These are phyloP conservation scores for Domatiomyces globalis DNA, from an alignment of 2,329 filamentous ascomycete species.

Conservation along the genomic window DNA sequence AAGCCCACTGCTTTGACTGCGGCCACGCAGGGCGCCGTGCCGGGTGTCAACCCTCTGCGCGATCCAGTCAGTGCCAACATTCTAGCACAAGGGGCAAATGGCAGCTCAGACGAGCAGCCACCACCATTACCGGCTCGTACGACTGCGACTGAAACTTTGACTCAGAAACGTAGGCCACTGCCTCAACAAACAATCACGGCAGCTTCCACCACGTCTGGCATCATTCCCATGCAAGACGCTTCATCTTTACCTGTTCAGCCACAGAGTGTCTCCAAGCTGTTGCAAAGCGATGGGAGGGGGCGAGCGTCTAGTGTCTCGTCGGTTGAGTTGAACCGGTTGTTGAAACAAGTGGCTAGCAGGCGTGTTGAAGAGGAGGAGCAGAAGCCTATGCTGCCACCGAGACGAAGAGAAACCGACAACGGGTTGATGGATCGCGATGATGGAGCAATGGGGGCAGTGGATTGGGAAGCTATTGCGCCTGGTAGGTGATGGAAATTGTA, in stretches of 20 bases:
- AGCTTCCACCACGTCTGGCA: not conserved
- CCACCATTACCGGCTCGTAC: not conserved
- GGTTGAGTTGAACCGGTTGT: not conserved
- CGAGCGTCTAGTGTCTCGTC: not conserved
- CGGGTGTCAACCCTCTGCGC: not conserved
- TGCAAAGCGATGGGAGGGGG: not conserved
- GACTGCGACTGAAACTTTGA: not conserved
- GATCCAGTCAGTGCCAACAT: not conserved
- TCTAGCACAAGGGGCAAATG: not conserved
- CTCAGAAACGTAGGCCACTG: not conserved
- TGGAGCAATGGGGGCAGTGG: not conserved
- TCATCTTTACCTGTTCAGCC: not conserved
- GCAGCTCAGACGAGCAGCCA: conserved; percentile 1
- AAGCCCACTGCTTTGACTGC: conserved; percentile 40
- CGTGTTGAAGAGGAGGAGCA: not conserved
- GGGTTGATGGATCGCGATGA: not conserved
- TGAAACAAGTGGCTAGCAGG: not conserved
- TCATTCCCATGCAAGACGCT: not conserved
- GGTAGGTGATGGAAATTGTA: not conserved
- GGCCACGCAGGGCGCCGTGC: not conserved
- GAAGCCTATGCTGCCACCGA: not conserved
- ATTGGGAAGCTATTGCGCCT: not conserved
- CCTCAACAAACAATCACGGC: not conserved
- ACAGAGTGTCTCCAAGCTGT: not conserved
- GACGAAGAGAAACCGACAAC: not conserved